Evolutionary conservation across 2,329 filamentous ascomycete species (phyloP).

Genomic region (Xylariaceae sp.): DNA sequence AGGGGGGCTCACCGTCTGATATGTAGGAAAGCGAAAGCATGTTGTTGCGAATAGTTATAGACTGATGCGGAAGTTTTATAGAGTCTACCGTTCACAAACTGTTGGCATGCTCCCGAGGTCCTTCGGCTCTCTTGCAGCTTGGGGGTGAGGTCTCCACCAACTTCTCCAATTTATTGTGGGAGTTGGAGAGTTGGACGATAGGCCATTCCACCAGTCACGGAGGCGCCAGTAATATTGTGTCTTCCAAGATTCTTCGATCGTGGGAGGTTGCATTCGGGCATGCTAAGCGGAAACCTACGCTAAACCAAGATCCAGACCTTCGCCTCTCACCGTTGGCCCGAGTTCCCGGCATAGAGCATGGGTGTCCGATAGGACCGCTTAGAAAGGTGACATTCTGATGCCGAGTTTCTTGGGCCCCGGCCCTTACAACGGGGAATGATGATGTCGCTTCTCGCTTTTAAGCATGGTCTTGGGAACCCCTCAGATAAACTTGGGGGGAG

Average conservation of each 20-base stretch:
- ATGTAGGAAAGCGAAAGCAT: too few relatives aligned
- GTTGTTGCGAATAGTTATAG: too few relatives aligned
- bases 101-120: background rate
- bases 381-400: constrained; percentile 13
- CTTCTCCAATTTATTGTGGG: constrained; percentile 23
- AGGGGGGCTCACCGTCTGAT: too few relatives aligned
- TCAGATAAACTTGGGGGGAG: background rate
- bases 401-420: constrained; percentile 21
- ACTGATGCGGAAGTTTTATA: too few relatives aligned
- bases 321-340: background rate
- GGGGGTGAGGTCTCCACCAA: background rate
- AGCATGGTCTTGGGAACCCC: background rate
- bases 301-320: constrained; percentile 14
- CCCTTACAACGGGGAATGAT: background rate
- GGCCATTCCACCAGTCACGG: constrained; percentile 35
- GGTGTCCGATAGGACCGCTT: constrained; percentile 23
- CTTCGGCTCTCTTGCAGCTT: background rate
- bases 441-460: background rate
- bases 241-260: background rate
- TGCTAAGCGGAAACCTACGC: background rate
- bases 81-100: too few relatives aligned
- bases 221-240: constrained; percentile 9
- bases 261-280: constrained; percentile 25
- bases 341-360: background rate
- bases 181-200: constrained; percentile 13